A percentile compares a stretch with the other conserved stretches of the same genome.
Conservation (phyloP, 768 basidiomycete genomes). For the Podaxis pistillaris region DNA sequence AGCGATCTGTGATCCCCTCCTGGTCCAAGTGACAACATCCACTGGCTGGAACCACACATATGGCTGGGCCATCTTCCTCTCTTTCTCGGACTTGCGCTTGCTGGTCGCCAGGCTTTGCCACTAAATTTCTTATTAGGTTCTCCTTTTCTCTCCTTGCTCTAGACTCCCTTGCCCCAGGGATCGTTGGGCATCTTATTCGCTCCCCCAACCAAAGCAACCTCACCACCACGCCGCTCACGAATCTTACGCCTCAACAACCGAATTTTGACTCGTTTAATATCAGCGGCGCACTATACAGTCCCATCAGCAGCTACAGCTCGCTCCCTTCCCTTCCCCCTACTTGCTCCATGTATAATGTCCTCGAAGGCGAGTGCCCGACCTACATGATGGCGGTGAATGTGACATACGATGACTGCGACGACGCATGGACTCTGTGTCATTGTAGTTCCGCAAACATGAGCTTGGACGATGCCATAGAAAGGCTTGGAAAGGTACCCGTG, state of each 20-base stretch:
- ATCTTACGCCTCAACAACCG: conserved; percentile 20
- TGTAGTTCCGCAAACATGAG: conserved; percentile 28
- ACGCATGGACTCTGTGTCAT: conserved; percentile 26
- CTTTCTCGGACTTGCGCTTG: neutral
- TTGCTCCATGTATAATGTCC: conserved; percentile 16
- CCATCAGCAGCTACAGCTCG: conserved; percentile 14
- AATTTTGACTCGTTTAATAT: conserved; percentile 19
- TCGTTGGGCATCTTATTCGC: neutral
- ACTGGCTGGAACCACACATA: neutral
- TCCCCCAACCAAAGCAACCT: neutral
- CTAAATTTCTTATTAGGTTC: neutral
- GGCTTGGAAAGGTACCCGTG: conserved; percentile 28
- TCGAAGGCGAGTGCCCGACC: conserved; percentile 21
- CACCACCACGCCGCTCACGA: neutral
- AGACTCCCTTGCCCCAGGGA: neutral
- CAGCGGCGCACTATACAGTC: conserved; percentile 13
- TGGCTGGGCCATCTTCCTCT: neutral
- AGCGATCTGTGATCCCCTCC: neutral
- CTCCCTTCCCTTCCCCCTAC: conserved; percentile 17
- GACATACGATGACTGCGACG: conserved; percentile 27
- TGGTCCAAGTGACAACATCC: neutral
- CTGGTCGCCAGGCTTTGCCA: neutral
- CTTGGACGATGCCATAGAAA: conserved; percentile 24
- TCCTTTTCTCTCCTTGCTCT: neutral
- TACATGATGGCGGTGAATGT: conserved; percentile 24